Base-by-base conservation (phyloP, 2,329 filamentous ascomycete species). In the Cytospora chrysosperma region DNA sequence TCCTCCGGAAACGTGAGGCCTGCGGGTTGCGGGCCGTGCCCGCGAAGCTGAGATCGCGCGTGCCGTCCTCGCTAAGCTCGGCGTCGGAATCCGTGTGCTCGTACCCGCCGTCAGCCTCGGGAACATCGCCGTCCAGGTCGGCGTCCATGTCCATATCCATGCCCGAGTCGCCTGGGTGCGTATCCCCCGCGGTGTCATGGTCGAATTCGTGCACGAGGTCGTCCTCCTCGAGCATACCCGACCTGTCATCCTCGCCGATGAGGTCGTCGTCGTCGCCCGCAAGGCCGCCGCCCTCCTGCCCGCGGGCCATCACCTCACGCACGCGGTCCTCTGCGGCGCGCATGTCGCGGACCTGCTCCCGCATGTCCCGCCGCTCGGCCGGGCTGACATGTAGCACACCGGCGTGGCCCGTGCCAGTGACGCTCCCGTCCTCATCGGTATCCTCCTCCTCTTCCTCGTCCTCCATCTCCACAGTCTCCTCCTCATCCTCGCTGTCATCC, bases 41-140 rank as follows among this genome's bases (percentile, higher is more conserved):
- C 7, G 49, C 56, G 49, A 69, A 70, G 63, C 68, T 73, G 0
- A 76, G 70, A 2, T 78, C 74, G 12, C 72, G 72, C 9, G 71
- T 73, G 19, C 71, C 71, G 13, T 78, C 75, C 7, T 78, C 77
- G 64, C 76, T 82, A 58, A 87, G 68, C 58, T 88, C 87, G 10
- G 81, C 88, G 68, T 92, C 89, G 2, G 88, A 89, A 75, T 92
- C 90, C 10, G 90, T 92, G 72, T 92, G 89, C 77, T 93, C 89
- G 77, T 92, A 92, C 28, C 81, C 85, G 70, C 78, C 79, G 70
- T 86, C 84, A 12, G 82, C 86, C 65, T 90, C 87, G 24, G 88
- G 88, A 40, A 92, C 84, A 64, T 89, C 88, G 56, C 86, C 88
- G 72, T 92, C 89, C 49, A 92, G 79, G 71, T 92, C 83, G n/a